A percentile compares a stretch with the other conserved stretches of the same genome.
Conservation (phyloP, 257 asterid genomes). For the Anisodus tanguticus region DNA sequence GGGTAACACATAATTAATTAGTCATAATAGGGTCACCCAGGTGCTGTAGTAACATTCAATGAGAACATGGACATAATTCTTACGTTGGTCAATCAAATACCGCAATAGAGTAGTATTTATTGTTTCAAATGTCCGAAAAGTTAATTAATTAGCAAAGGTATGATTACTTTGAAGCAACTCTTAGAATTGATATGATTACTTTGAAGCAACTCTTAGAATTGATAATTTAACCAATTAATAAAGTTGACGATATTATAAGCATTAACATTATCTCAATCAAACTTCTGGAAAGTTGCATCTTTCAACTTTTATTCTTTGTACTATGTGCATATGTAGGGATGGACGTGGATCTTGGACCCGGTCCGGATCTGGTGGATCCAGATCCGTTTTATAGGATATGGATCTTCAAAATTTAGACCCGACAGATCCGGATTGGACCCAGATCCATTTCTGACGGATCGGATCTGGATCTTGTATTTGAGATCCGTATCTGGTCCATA, state of each 20-base stretch:
- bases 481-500: too few relatives aligned
- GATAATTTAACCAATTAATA: conserved; percentile 13
- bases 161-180: neutral
- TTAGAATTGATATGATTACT: neutral
- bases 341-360: too few relatives aligned
- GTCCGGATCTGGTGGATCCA: too few relatives aligned
- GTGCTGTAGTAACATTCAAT: neutral
- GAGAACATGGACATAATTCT: neutral
- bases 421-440: too few relatives aligned
- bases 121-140: conserved; percentile 1
- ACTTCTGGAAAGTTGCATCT: neutral
- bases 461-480: too few relatives aligned
- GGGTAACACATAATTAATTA: neutral
- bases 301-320: too few relatives aligned
- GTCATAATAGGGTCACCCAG: neutral
- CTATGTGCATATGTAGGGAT: too few relatives aligned
- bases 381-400: too few relatives aligned
- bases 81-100: neutral
- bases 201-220: neutral
- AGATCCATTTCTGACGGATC: too few relatives aligned
- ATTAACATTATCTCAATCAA: neutral
- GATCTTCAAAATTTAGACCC: too few relatives aligned
- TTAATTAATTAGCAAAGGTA: neutral
- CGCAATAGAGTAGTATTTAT: neutral
- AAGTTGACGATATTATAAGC: neutral